These are phyloP conservation scores for Boletus vermiculosoides DNA, from an alignment of 768 basidiomycete species.

Conservation along the genomic window DNA sequence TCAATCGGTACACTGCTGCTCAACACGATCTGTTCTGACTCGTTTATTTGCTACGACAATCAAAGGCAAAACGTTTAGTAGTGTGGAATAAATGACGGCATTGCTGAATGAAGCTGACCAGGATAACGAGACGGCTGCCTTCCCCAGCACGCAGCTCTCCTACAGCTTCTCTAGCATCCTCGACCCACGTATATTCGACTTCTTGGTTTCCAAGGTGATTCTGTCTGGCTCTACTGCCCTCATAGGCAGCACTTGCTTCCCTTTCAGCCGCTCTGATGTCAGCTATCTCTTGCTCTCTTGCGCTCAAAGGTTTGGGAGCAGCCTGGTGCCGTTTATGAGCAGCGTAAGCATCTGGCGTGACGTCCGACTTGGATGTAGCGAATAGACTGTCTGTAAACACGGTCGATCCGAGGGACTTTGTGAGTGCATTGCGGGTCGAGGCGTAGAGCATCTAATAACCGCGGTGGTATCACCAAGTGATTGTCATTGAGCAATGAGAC, in stretches of 20 bases:
- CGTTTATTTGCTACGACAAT: constrained; percentile 60
- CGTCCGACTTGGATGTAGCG: constrained; percentile 68
- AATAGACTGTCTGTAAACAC: constrained; percentile 74
- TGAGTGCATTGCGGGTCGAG: constrained; percentile 66
- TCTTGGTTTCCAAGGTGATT: constrained; percentile 54
- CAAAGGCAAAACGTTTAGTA: not conserved
- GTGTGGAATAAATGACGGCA: not conserved
- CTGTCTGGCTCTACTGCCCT: constrained; percentile 54
- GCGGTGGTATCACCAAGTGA: not conserved
- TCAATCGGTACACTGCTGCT: constrained; percentile 43
- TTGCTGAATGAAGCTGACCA: constrained; percentile 46
- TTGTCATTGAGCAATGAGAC: not conserved
- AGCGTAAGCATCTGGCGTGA: constrained; percentile 68
- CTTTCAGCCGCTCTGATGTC: constrained; percentile 76
- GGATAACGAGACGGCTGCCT: constrained; percentile 54
- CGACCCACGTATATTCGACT: constrained; percentile 66
- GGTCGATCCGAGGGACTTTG: constrained; percentile 71
- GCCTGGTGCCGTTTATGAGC: constrained; percentile 67
- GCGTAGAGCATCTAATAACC: constrained; percentile 84
- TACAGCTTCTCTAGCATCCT: constrained; percentile 65
- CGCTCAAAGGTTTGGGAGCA: constrained; percentile 81
- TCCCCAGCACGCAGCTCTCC: constrained; percentile 50
- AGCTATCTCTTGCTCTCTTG: constrained; percentile 78
- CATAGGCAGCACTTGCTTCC: constrained; percentile 50
- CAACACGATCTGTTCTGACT: constrained; percentile 56